A percentile compares a stretch with the other conserved stretches of the same genome.
These are phyloP conservation scores for Camellia japonica DNA, from an alignment of 148 eudicot genomes.

Conservation along the genomic window DNA sequence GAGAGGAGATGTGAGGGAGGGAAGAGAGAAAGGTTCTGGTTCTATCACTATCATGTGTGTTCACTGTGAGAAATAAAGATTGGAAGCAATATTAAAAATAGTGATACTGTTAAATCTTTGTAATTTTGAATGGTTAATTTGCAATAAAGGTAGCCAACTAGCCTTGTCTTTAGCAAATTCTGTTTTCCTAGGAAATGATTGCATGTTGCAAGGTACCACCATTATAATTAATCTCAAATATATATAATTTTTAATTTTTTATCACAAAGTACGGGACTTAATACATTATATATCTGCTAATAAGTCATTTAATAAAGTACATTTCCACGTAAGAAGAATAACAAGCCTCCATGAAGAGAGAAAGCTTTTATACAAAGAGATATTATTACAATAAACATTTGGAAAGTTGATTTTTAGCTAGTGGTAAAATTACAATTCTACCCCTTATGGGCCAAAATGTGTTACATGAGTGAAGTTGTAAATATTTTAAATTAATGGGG, in stretches of 20 bases:
- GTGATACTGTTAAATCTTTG: background rate
- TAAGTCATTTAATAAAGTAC: background rate
- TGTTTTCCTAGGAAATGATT: background rate
- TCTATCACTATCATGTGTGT: background rate
- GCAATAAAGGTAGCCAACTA: background rate
- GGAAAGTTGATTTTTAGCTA: too few species aligned
- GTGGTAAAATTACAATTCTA: too few species aligned
- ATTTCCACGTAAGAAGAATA: background rate
- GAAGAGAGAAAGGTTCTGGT: background rate
- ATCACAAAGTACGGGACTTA: background rate
- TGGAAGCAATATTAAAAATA: background rate
- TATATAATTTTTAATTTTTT: too few species aligned
- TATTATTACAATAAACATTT: background rate
- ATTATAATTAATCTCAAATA: background rate
- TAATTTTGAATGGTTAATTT: background rate
- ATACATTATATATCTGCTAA: background rate
- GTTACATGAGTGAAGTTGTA: too few species aligned
- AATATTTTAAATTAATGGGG: too few species aligned
- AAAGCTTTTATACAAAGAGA: background rate
- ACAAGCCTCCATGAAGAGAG: background rate
- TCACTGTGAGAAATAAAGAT: background rate
- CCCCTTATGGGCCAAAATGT: too few species aligned
- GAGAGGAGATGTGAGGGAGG: background rate
- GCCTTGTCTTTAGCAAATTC: background rate
- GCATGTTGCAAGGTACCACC: background rate